A percentile compares a stretch with the other conserved stretches of the same genome.
Evolutionary conservation across 2,329 filamentous ascomycete genomes (phyloP).

Genomic region (Trichophyton schoenleinii): DNA sequence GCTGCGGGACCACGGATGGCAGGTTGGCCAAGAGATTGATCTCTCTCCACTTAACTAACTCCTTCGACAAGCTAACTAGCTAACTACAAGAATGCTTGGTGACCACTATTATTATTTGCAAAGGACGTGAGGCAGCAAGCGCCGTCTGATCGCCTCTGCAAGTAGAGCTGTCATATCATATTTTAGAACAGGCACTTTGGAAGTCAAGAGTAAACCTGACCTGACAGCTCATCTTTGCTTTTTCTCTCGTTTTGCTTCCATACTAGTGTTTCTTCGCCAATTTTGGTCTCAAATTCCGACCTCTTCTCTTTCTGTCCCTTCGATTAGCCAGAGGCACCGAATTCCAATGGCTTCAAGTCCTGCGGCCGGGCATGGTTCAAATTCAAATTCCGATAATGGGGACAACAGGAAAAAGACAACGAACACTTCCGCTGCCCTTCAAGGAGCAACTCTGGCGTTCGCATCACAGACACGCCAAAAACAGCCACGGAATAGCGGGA

Average conservation of each 20-base stretch:
- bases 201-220: neutral
- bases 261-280: too few species aligned
- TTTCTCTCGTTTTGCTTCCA: neutral
- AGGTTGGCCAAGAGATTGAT: neutral
- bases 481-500: neutral
- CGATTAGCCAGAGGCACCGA: neutral
- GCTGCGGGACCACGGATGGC: neutral
- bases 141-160: neutral
- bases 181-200: neutral
- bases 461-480: constrained; percentile 10
- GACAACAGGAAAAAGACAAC: neutral
- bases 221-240: neutral
- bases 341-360: neutral
- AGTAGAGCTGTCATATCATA: constrained; percentile 1
- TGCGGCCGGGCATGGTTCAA: neutral
- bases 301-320: neutral
- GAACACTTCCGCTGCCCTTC: constrained; percentile 19
- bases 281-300: neutral
- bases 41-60: neutral
- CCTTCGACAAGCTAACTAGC: too few species aligned
- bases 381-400: neutral
- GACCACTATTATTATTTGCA: neutral
- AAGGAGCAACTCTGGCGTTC: constrained; percentile 29
- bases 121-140: neutral
- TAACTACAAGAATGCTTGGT: neutral